These are phyloP conservation scores for Lobosporangium transversale DNA, from an alignment of 192 early-diverging fungal genomes.

Conservation along the genomic window DNA sequence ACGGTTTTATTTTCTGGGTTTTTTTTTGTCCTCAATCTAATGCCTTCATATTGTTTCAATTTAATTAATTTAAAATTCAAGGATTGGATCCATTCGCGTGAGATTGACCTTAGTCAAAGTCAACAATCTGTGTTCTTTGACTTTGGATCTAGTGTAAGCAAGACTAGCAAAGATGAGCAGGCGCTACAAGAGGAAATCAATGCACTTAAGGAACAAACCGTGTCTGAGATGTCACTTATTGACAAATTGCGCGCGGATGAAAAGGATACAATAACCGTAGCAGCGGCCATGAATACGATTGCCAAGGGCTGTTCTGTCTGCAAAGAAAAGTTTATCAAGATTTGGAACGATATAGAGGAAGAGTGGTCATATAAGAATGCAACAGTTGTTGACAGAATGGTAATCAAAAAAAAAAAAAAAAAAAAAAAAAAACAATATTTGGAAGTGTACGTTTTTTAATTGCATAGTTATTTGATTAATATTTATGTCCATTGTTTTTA, in stretches of 20 bases:
- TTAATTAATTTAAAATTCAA: constrained; percentile 11
- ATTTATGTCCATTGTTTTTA: constrained; percentile 11
- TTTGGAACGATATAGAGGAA: constrained; percentile 82
- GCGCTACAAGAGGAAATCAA: constrained; percentile 39
- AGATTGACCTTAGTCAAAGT: constrained; percentile 43
- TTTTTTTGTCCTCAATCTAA: constrained; percentile 11
- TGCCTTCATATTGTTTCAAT: no score
- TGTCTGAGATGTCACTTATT: constrained; percentile 34
- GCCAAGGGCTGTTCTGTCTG: constrained; percentile 77
- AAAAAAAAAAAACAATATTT: not conserved
- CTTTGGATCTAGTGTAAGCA: constrained; percentile 29
- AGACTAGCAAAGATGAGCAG: constrained; percentile 36
- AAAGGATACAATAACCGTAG: constrained; percentile 54
- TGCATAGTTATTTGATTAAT: constrained; percentile 25
- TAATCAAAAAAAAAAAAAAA: constrained; percentile 20
- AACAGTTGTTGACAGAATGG: constrained; percentile 64
- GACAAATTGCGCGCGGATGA: constrained; percentile 24
- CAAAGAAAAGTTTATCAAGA: constrained; percentile 75
- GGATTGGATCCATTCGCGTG: constrained; percentile 59
- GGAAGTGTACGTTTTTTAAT: not conserved
- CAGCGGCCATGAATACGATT: constrained; percentile 55
- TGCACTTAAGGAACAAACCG: constrained; percentile 31
- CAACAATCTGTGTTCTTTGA: constrained; percentile 53
- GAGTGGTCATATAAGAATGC: constrained; percentile 81
- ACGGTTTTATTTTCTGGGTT: not conserved